phyloP scores from a whole-genome alignment of 331 rosid species.

The Arachis monticola region DNA sequence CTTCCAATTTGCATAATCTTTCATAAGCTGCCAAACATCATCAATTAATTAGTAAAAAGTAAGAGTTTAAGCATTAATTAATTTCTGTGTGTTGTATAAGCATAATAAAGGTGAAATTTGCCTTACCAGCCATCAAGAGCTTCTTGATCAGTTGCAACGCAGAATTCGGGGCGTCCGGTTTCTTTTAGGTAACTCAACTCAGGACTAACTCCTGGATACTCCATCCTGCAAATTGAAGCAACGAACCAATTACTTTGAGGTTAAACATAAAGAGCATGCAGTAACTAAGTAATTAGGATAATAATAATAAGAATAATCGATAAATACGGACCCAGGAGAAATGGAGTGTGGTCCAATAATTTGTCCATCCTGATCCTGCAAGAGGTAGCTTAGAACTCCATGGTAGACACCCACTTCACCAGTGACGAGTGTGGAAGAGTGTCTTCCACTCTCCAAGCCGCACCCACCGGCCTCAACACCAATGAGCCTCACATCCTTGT shows the following conservation, averaged over 20 bases:
- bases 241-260: too few relatives aligned
- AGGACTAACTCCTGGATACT: conserved; percentile 79
- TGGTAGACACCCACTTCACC: conserved; percentile 73
- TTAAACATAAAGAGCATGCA: too few relatives aligned
- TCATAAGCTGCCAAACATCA: conserved; percentile 49
- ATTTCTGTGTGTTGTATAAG: background rate
- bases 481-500: conserved; percentile 56
- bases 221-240: conserved; percentile 48
- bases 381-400: conserved; percentile 58
- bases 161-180: conserved; percentile 61
- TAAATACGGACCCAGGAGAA: conserved; percentile 53
- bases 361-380: conserved; percentile 73
- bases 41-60: background rate
- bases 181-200: conserved; percentile 73
- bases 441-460: conserved; percentile 62
- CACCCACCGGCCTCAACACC: conserved; percentile 75
- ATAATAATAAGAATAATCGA: too few relatives aligned
- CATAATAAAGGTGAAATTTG: background rate
- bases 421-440: conserved; percentile 57
- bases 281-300: too few relatives aligned
- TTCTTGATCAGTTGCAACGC: conserved; percentile 59
- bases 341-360: conserved; percentile 60
- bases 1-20: conserved; percentile 64
- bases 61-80: background rate
- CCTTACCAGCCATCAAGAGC: conserved; percentile 58